phyloP scores from a whole-genome alignment of 345 rosid genomes.

The Rubroshorea leprosula region DNA sequence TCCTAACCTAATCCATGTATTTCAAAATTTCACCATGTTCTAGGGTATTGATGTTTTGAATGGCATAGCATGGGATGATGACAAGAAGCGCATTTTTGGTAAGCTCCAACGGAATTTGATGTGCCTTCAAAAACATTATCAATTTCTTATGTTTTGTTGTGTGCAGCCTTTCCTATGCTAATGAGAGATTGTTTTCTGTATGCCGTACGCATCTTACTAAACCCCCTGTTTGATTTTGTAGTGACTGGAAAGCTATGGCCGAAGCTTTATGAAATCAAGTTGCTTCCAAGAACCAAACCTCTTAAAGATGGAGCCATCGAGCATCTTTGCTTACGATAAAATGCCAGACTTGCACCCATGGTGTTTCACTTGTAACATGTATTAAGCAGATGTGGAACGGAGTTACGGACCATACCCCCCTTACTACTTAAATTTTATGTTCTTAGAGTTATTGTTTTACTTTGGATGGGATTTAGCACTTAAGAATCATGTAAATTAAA shows the following conservation, averaged over 20 bases:
- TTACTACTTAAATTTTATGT: too few relatives aligned
- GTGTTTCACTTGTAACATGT: neutral
- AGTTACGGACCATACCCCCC: too few relatives aligned
- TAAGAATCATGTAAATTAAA: too few relatives aligned
- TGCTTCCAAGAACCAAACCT: constrained; percentile 34
- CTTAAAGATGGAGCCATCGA: constrained; percentile 21
- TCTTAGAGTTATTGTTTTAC: too few relatives aligned
- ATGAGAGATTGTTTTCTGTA: too few relatives aligned
- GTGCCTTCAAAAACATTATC: neutral
- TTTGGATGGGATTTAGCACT: too few relatives aligned
- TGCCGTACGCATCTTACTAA: neutral
- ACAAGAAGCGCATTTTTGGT: constrained; percentile 64
- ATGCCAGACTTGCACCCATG: neutral
- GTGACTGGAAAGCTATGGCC: constrained; percentile 95
- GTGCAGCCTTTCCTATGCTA: neutral
- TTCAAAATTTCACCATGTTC: constrained; percentile 11
- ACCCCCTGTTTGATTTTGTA: constrained; percentile 20
- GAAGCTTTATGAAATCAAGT: constrained; percentile 68
- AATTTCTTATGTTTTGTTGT: too few relatives aligned
- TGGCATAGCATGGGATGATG: constrained; percentile 91
- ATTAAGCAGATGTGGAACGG: too few relatives aligned
- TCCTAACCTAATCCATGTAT: constrained; percentile 4
- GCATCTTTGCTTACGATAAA: constrained; percentile 41
- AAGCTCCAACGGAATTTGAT: constrained; percentile 18
- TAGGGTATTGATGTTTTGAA: constrained; percentile 84